Evolutionary conservation across 1,284 basidiomycete species (phyloP), one percentile per base, ranked within the genome.

Genomic region (Bjerkandera adusta): DNA sequence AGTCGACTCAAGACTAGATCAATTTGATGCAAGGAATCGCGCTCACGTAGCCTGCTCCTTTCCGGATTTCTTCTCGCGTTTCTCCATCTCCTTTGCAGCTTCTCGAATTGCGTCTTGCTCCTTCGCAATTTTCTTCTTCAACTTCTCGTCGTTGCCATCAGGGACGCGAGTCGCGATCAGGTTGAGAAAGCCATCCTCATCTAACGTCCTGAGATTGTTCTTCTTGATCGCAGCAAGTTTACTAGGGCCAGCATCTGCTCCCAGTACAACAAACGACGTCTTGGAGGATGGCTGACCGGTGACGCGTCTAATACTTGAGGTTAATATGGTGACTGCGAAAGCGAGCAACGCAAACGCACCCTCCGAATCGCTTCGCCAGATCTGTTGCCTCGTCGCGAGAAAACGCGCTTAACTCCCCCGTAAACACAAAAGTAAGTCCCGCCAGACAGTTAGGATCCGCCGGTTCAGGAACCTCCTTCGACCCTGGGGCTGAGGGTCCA

Each of bases 371-470:
- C 67, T 98, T 98, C 0, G 89, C 95, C 2, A 97, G 69, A 55
- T 96, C 91, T 30, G 76, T 62, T 0, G 92, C 89, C 58, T 97
- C 93, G 5, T 98, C 93, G 26, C 96, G 80, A 2, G 89, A 84
- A 48, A 99, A 82, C 47, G 87, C 89, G 36, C 78, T 80, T 37
- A 99, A 70, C 60, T 99, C 95, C 10, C 96, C 97, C 0, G 94
- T 97, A 57, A 99, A 99, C 20, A 99, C 97, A 57, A 99, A 88
- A 0, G 92, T 80, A 20, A 99, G 73, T 0, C 95, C 95, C 0
- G 85, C 79, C 2, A 99, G 75, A 62, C 90, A 93, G 58, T 95
- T 85, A 0, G 85, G 83, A 41, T 65, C 65, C 20, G 53, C 79
- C 61, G 54, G 83, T 79, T 89, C 76, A 0, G 96, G 97, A 2